phyloP scores from a whole-genome alignment of 371 early-diverging fungal genomes.

The Cokeromyces recurvatus region DNA sequence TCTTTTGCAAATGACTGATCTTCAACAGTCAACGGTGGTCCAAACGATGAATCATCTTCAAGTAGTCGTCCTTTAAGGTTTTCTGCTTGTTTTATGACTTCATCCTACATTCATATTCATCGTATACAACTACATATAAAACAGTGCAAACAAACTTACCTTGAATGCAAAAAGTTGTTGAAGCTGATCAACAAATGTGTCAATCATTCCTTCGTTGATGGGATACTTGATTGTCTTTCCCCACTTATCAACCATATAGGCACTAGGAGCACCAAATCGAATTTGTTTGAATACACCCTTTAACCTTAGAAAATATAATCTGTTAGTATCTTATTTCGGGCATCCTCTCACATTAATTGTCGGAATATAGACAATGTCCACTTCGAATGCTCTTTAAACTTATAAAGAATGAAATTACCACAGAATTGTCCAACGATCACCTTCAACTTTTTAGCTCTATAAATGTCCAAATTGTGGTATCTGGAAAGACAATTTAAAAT shows the following conservation, averaged over 20 bases:
- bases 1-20: neutral
- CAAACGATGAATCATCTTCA: slow-evolving; percentile 2
- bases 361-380: too few species aligned
- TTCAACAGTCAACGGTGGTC: slow-evolving; percentile 1
- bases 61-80: neutral
- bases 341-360: too few species aligned
- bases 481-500: too few species aligned
- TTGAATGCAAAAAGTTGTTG: neutral
- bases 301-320: neutral
- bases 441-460: too few species aligned
- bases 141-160: neutral
- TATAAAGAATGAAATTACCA: too few species aligned
- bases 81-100: too few species aligned
- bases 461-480: too few species aligned
- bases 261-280: neutral
- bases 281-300: slow-evolving; percentile 2
- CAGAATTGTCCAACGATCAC: too few species aligned
- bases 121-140: neutral
- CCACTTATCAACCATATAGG: neutral
- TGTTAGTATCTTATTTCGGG: too few species aligned
- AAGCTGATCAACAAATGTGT: neutral
- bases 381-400: too few species aligned
- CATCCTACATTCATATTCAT: neutral
- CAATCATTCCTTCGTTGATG: neutral
- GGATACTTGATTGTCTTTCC: neutral